phyloP scores from a whole-genome alignment of 1,139 yeast genomes.

The Saccharomyces hybrid region DNA sequence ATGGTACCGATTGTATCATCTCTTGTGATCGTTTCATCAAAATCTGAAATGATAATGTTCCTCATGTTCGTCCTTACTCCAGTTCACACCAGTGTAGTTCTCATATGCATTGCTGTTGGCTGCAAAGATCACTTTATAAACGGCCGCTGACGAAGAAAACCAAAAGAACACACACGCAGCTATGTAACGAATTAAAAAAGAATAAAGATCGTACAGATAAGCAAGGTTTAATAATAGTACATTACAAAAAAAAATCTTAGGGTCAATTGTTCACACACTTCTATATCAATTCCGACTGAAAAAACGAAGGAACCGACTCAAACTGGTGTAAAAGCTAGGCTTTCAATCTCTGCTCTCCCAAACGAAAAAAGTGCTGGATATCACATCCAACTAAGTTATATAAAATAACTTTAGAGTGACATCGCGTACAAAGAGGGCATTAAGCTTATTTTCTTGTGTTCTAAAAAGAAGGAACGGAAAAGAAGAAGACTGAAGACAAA shows the following conservation, averaged over 20 bases:
- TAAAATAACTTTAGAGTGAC: not conserved
- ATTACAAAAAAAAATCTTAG: too few relatives aligned
- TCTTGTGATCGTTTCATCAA: conserved; percentile 30
- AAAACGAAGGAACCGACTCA: conserved; percentile 22
- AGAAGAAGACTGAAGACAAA: too few relatives aligned
- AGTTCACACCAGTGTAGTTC: too few relatives aligned
- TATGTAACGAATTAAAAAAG: too few relatives aligned
- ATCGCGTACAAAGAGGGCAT: not conserved
- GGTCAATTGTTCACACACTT: conserved; percentile 27
- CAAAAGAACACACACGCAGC: too few relatives aligned
- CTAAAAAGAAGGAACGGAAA: too few relatives aligned
- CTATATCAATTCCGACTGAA: conserved; percentile 24
- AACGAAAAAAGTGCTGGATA: not conserved
- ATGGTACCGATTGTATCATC: conserved; percentile 24
- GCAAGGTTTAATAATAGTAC: too few relatives aligned
- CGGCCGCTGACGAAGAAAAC: too few relatives aligned
- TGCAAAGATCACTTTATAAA: too few relatives aligned
- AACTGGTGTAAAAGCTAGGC: conserved; percentile 16
- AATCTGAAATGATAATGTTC: conserved; percentile 25
- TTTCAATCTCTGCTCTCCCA: conserved; percentile 5
- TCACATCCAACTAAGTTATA: not conserved
- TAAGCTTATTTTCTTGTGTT: not conserved
- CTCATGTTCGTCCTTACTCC: too few relatives aligned
- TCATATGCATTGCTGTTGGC: too few relatives aligned
- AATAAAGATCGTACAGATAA: too few relatives aligned